Evolutionary conservation across 2,329 filamentous ascomycete species (phyloP).

Genomic region (Pseudogymnoascus sp.): DNA sequence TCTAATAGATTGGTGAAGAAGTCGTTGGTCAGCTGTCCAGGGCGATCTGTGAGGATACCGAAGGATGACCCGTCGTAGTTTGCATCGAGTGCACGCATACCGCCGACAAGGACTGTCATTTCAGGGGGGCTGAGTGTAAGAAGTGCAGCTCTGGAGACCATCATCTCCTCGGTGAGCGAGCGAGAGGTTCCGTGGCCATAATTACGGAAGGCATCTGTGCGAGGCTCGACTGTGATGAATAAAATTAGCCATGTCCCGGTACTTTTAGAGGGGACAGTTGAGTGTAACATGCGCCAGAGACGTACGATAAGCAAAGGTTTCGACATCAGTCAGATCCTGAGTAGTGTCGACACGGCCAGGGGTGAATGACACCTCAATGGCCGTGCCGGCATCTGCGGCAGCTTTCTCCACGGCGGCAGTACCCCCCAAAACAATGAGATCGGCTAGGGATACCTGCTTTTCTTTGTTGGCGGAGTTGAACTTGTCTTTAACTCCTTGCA

Average conservation of each 20-base stretch:
- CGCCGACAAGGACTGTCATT: slow-evolving; percentile 48
- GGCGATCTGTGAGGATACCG: slow-evolving; percentile 48
- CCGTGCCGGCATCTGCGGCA: slow-evolving; percentile 24
- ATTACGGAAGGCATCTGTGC: slow-evolving; percentile 53
- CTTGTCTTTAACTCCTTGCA: slow-evolving; percentile 34
- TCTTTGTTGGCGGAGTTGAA: slow-evolving; percentile 42
- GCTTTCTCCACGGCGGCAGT: slow-evolving; percentile 49
- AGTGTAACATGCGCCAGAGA: background rate
- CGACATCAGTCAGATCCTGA: slow-evolving; percentile 47
- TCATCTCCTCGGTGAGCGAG: slow-evolving; percentile 46
- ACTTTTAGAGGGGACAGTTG: background rate
- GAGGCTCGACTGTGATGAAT: slow-evolving; percentile 37
- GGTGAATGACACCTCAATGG: slow-evolving; percentile 44
- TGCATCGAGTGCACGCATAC: slow-evolving; percentile 46
- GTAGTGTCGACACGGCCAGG: slow-evolving; percentile 50
- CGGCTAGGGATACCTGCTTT: slow-evolving; percentile 53
- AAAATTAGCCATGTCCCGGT: background rate
- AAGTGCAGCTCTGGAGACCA: slow-evolving; percentile 50
- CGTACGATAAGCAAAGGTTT: slow-evolving; percentile 41
- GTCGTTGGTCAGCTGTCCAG: slow-evolving; percentile 51
- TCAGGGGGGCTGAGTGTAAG: slow-evolving; percentile 50
- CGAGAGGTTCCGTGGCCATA: slow-evolving; percentile 45
- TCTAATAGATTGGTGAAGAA: slow-evolving; percentile 57
- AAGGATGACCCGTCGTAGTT: slow-evolving; percentile 49
- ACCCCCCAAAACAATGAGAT: slow-evolving; percentile 52